These are phyloP conservation scores for Amanita muscaria DNA, from an alignment of 768 basidiomycete species.

Conservation along the genomic window DNA sequence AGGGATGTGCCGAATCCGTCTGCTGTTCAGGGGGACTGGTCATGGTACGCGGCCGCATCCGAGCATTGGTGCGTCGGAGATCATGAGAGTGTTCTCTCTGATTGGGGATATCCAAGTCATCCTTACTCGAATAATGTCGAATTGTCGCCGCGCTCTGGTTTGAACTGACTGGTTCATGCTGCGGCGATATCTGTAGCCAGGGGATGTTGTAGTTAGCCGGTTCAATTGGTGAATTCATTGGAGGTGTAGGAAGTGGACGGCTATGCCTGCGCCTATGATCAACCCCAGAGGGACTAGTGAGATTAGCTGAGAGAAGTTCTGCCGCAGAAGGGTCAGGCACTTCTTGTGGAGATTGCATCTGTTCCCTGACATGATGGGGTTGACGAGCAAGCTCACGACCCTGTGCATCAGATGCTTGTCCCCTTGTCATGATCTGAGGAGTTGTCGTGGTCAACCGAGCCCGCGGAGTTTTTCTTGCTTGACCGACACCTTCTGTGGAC, in stretches of 20 bases:
- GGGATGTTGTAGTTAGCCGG: not conserved
- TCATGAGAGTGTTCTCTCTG: not conserved
- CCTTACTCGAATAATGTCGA: slow-evolving; percentile 1
- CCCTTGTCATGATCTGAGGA: slow-evolving; percentile 5
- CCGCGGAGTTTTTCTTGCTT: slow-evolving; percentile 8
- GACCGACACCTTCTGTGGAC: slow-evolving; percentile 6
- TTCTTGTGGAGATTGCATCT: not conserved
- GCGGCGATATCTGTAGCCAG: no score
- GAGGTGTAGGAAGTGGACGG: slow-evolving; percentile 4
- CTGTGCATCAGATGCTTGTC: not conserved
- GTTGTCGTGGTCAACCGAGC: slow-evolving; percentile 7
- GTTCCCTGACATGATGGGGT: not conserved
- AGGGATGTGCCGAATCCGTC: not conserved
- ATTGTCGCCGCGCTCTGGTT: no score
- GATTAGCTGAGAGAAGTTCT: slow-evolving; percentile 3
- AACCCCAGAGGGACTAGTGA: not conserved
- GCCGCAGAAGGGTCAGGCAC: slow-evolving; percentile 3
- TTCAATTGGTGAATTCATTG: not conserved
- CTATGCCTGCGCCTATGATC: slow-evolving; percentile 1
- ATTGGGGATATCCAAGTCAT: slow-evolving; percentile 2
- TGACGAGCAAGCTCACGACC: not conserved
- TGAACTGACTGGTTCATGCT: no score
- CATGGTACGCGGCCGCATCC: not conserved
- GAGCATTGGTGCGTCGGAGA: slow-evolving; percentile 5
- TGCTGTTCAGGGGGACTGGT: not conserved